Conservation (phyloP, 2,329 filamentous ascomycete species). For the Bipolaris sorokiniana region DNA sequence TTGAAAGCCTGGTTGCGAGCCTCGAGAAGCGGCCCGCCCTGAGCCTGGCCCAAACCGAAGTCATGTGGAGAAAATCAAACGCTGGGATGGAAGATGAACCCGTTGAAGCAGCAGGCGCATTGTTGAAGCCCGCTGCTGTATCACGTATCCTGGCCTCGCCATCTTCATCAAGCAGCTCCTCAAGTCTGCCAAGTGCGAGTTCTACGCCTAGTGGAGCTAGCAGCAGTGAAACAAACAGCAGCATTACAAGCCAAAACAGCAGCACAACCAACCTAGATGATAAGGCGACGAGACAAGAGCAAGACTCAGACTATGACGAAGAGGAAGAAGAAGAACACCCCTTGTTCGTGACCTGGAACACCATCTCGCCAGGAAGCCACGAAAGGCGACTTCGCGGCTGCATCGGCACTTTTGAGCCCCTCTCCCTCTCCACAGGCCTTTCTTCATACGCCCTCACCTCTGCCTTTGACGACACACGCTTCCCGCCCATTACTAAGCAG, state of each 20-base stretch:
- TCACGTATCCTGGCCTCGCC: constrained; percentile 53
- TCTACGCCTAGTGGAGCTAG: constrained; percentile 54
- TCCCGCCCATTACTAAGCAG: constrained; percentile 60
- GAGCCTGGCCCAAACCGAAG: constrained; percentile 71
- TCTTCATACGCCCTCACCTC: constrained; percentile 17
- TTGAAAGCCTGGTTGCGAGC: constrained; percentile 80
- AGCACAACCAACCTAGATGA: constrained; percentile 43
- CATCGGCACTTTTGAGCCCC: constrained; percentile 72
- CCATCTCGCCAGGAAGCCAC: constrained; percentile 58
- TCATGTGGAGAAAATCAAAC: constrained; percentile 67
- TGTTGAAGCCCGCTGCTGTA: constrained; percentile 51
- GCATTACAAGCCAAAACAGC: constrained; percentile 51
- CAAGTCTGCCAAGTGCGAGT: constrained; percentile 55
- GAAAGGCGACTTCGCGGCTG: constrained; percentile 81
- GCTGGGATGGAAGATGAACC: constrained; percentile 19
- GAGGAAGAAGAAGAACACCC: constrained; percentile 59
- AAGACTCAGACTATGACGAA: constrained; percentile 35
- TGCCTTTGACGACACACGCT: constrained; percentile 68
- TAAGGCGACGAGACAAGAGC: constrained; percentile 39
- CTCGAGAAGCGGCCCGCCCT: constrained; percentile 74
- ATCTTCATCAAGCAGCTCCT: constrained; percentile 52
- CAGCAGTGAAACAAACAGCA: constrained; percentile 44
- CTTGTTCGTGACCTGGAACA: constrained; percentile 96
- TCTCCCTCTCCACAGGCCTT: constrained; percentile 13
- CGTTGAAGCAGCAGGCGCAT: constrained; percentile 24